Conservation (phyloP, 1,139 yeast species). For the Insectozyma bohioensis region DNA sequence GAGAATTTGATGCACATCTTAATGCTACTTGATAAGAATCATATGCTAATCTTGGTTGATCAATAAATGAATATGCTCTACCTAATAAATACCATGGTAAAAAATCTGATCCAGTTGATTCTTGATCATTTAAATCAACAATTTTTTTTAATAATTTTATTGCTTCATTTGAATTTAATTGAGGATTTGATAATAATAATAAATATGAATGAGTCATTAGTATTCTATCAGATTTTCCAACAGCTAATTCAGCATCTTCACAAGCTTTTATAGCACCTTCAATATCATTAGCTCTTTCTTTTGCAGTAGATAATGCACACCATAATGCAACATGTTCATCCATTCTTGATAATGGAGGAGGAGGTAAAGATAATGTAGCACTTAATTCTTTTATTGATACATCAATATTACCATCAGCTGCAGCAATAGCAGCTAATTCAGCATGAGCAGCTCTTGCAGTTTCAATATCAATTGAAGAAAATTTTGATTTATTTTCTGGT, state of each 20-base stretch:
- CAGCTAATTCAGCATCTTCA: slow-evolving; percentile 44
- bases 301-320: slow-evolving; percentile 52
- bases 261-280: slow-evolving; percentile 49
- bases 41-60: slow-evolving; percentile 53
- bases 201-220: slow-evolving; percentile 49
- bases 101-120: slow-evolving; percentile 34
- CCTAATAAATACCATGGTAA: slow-evolving; percentile 62
- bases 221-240: slow-evolving; percentile 46
- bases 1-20: slow-evolving; percentile 51
- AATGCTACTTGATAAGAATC: slow-evolving; percentile 59
- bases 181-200: slow-evolving; percentile 26
- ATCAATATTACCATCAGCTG: slow-evolving; percentile 51
- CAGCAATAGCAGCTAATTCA: slow-evolving; percentile 53
- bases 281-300: slow-evolving; percentile 49
- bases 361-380: slow-evolving; percentile 49
- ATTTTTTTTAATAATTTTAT: slow-evolving; percentile 37
- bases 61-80: slow-evolving; percentile 47
- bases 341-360: slow-evolving; percentile 44
- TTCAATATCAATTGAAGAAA: slow-evolving; percentile 35
- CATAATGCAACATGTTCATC: slow-evolving; percentile 51
- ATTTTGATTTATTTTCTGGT: slow-evolving; percentile 25
- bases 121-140: slow-evolving; percentile 28
- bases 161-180: slow-evolving; percentile 25
- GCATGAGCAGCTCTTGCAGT: slow-evolving; percentile 53
- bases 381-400: slow-evolving; percentile 47